phyloP scores from a whole-genome alignment of 441 rosid species.

The Jatropha podagrica region DNA sequence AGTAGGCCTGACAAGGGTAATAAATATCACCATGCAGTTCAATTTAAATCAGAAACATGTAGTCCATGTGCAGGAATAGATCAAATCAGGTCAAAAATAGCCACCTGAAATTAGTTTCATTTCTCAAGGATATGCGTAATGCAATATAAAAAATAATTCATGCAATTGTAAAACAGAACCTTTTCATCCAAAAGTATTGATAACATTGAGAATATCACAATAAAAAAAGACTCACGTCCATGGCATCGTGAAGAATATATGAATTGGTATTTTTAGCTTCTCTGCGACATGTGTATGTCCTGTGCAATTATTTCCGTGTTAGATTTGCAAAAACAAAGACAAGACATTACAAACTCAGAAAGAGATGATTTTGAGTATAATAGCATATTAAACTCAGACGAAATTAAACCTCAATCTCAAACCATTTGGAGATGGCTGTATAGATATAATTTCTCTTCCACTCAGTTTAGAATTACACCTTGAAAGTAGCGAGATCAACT shows the following conservation, averaged over 20 bases:
- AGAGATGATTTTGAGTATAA: not conserved
- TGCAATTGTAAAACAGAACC: not conserved
- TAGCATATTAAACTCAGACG: not conserved
- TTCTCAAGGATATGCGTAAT: not conserved
- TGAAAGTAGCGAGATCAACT: not conserved
- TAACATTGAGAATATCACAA: not conserved
- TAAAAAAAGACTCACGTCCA: slow-evolving; percentile 93
- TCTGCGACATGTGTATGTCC: slow-evolving; percentile 99
- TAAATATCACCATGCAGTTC: slow-evolving; percentile 25
- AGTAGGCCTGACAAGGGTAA: slow-evolving; percentile 66
- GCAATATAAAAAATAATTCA: not conserved
- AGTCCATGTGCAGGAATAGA: not conserved
- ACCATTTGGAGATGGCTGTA: not conserved
- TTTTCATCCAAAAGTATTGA: not conserved
- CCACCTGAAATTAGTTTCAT: not conserved
- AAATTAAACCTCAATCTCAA: not conserved
- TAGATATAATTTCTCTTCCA: not conserved
- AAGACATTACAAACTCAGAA: not conserved
- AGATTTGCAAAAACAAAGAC: slow-evolving; percentile 18
- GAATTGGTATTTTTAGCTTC: slow-evolving; percentile 80
- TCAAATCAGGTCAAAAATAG: not conserved
- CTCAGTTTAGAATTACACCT: not conserved
- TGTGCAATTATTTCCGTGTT: slow-evolving; percentile 16
- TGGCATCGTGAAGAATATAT: slow-evolving; percentile 99
- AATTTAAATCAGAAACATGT: not conserved